Evolutionary conservation across 257 asterid genomes (phyloP), one percentile per base, ranked within the genome.

Genomic region (Marsdenia floribunda): DNA sequence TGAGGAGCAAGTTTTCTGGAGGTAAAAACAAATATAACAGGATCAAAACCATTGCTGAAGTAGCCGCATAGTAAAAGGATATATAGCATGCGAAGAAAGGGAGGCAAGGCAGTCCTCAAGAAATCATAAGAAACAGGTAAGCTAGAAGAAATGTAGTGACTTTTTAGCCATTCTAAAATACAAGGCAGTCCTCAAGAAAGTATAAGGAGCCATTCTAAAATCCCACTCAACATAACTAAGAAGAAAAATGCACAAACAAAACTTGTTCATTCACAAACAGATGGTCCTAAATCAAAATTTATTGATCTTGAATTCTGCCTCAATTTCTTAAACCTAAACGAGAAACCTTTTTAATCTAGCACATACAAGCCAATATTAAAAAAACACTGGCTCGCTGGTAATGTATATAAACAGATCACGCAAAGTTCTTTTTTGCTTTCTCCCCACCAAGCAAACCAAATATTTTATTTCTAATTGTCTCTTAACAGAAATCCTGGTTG

Each of bases 1-100:
- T 90, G 86, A 94, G 85, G 54, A 94, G 96, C 91, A 94, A 83
- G 83, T 94, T 94, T 73, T 94, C 98, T 94, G 89, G 66, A 80
- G 64, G 74, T 57, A 61, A 79, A 66, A 22, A 33, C 59, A 47
- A 70, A 47, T 13, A 33, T 5, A 69, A 46, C 73, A 22, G 59
- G 38, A 42, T 70, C 42, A 50, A 26, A 69, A 42, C 59, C 5
- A 22, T 14, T 26, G 73, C 35, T 24, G 44, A 47, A 50, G 59
- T 69, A 70, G 24, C 42, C 7, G 44, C 24, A 24, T 24, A 26
- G 40, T 16, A 26, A 13, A 68, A 29, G 24, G 54, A 29, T 3
- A 49, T 13, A 44, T 47, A 29, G 2, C 73, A 47, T 46, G 35
- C 14, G 29, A 33, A 46, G 73, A 70, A 37, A 64, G 70, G 49